Base-by-base conservation (phyloP, 192 early-diverging fungal species). In the Rhizophagus clarus region DNA sequence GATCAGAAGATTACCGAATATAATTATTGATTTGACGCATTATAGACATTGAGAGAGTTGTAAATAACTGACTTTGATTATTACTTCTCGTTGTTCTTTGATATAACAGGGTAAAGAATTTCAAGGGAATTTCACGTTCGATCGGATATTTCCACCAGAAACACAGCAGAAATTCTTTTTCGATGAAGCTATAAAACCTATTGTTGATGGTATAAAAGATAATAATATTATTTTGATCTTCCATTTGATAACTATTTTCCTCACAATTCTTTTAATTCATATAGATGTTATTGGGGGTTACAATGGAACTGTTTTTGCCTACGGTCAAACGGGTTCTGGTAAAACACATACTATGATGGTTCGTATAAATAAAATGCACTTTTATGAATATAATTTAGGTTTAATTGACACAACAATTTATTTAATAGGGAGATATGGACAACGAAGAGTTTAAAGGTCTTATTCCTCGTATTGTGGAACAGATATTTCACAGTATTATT, bases 251-350 rank as follows among this genome's bases (percentile, higher is more conserved):
- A 49, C 22, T n/a, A 17, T 11, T 26, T 45, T 51, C 74, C 26
- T 74, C 28, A 47, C 49, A 34, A 28, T 69, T 37, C 4, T 45
- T 24, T 75, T 40, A 40, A 40, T 9, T 42, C 37, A 14, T 8
- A n/a, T 87, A 96, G 96, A 97, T 84, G 91, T 96, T 63, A 95
- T 97, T 89, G 90, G 91, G 63, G 97, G 98, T 76, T 99, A 99
- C 88, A 98, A 99, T 86, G 97, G 97, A 64, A 99, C 97, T 9
- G 97, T 99, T 29, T 99, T 99, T 83, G 97, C 97, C 47, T 99
- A 99, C 84, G 98, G 98, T 82, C 98, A 99, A 84, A 98, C 97
- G 11, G 98, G 98, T 78, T 93, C 91, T 42, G 98, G 98, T 84
- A 99, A 99, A 87, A 96, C 95, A 24, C 95, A 92, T 83, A 95